phyloP scores from a whole-genome alignment of 163 green algal species.

The Scenedesmus sp. region DNA sequence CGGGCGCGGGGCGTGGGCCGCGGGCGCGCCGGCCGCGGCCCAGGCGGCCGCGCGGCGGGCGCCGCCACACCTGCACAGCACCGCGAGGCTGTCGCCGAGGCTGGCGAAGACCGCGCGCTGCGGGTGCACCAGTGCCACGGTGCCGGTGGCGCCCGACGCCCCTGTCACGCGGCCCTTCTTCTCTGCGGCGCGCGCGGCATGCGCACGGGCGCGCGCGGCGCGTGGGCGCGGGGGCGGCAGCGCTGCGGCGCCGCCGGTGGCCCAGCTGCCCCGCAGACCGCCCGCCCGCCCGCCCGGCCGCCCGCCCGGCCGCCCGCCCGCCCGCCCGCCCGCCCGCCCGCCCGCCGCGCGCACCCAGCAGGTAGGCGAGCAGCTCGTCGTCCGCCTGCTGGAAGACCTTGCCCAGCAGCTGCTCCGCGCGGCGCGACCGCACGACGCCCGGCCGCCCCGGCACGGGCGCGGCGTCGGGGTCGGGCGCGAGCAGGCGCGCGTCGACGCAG shows the following conservation, averaged over 20 bases:
- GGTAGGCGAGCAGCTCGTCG: constrained; percentile 46
- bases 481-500: background rate
- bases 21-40: too few species aligned
- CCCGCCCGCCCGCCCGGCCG: too few species aligned
- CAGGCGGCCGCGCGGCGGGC: too few species aligned
- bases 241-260: too few species aligned
- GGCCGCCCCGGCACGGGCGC: constrained; percentile 4
- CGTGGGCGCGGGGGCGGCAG: too few species aligned
- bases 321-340: too few species aligned
- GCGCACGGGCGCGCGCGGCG: too few species aligned
- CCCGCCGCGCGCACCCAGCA: constrained; percentile 38
- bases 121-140: constrained; percentile 51
- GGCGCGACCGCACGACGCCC: constrained; percentile 10
- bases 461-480: constrained; percentile 23
- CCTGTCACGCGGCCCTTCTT: constrained; percentile 32
- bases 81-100: constrained; percentile 63
- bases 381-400: constrained; percentile 50
- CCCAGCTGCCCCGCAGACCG: too few species aligned
- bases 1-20: too few species aligned
- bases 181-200: background rate
- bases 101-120: constrained; percentile 56
- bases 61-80: constrained; percentile 57
- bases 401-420: constrained; percentile 9
- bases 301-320: too few species aligned
- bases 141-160: constrained; percentile 53